phyloP scores from a whole-genome alignment of 2,329 filamentous ascomycete species.

The Sporothrix brunneoviolacea region DNA sequence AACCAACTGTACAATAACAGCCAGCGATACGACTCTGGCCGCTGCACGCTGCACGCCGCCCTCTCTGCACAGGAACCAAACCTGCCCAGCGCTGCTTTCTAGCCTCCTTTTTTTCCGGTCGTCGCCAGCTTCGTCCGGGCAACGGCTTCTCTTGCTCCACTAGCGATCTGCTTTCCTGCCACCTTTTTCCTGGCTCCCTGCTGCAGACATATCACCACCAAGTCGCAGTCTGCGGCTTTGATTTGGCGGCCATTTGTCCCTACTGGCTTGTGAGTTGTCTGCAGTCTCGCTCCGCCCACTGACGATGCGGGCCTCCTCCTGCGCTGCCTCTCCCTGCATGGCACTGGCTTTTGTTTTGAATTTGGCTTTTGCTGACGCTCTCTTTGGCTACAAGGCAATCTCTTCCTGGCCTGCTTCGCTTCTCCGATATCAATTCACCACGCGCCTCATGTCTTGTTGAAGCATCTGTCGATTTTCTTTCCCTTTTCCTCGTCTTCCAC shows the following conservation, averaged over 20 bases:
- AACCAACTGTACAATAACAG: not conserved
- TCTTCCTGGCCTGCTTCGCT: not conserved
- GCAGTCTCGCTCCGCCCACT: not conserved
- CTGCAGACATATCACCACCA: not conserved
- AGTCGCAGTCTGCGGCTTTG: conserved; percentile 4
- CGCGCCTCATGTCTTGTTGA: conserved; percentile 12
- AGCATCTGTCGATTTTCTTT: not conserved
- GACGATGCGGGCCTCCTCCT: not conserved
- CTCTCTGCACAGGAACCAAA: not conserved
- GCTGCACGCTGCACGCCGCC: conserved; percentile 1
- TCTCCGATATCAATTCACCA: conserved; percentile 5
- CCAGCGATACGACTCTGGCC: conserved; percentile 5
- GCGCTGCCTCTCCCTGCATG: not conserved
- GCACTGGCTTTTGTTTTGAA: conserved; percentile 4
- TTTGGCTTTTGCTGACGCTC: conserved; percentile 1
- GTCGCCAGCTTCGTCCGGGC: conserved; percentile 12
- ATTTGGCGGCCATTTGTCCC: not conserved
- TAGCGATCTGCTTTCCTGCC: not conserved
- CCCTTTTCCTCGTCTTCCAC: not conserved
- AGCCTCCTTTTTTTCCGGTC: not conserved
- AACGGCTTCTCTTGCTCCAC: conserved; percentile 5
- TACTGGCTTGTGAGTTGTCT: conserved; percentile 12
- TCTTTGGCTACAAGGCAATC: not conserved
- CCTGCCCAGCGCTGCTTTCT: not conserved
- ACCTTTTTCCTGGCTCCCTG: not conserved